Base-by-base conservation (phyloP, 257 asterid species). In the Marsdenia floribunda region DNA sequence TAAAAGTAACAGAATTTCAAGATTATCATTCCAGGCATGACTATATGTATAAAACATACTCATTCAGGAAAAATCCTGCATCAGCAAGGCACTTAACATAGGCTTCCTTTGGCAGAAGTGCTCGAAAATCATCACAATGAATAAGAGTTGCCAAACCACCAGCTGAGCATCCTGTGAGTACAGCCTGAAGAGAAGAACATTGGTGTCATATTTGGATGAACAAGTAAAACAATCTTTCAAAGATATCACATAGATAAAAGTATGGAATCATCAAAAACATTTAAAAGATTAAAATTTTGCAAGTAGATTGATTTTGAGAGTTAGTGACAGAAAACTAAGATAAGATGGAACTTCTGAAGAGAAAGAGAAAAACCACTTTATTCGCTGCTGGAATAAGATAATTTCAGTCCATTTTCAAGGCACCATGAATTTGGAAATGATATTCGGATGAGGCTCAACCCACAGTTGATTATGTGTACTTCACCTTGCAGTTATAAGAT, bases 81-180 rank as follows among this genome's bases (percentile, higher is more conserved):
- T 93, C 98, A 24, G 91, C 93, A 77, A 93, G 96, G 77, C 98
- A 93, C 83, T 93, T 91, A 85, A 88, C 97, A 77, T 77, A 81
- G 71, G 90, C 85, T 77, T 80, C 85, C 82, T 78, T 90, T 9
- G 96, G 90, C 81, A 93, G 86, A 84, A 85, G 86, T 44, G 78
- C 84, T 47, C 86, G 93, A 70, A 88, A 93, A 68, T 68, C 76
- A 85, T 93, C 98, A 70, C 97, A 93, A 80, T 93, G 97, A 75
- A 93, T 76, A 72, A 93, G 96, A 72, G 91, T 87, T 76, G 97
- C 96, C 89, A 93, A 81, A 79, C 94, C 98, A 80, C 98, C 98
- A 83, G 98, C 97, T 53, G 98, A 93, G 86, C 98, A 93, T 74
- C 98, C 97, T 52, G 98, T 83, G 76, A 93, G 97, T 81, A 93